phyloP scores from a whole-genome alignment of 2,329 filamentous ascomycete genomes.

The Hypoxylon sp. region DNA sequence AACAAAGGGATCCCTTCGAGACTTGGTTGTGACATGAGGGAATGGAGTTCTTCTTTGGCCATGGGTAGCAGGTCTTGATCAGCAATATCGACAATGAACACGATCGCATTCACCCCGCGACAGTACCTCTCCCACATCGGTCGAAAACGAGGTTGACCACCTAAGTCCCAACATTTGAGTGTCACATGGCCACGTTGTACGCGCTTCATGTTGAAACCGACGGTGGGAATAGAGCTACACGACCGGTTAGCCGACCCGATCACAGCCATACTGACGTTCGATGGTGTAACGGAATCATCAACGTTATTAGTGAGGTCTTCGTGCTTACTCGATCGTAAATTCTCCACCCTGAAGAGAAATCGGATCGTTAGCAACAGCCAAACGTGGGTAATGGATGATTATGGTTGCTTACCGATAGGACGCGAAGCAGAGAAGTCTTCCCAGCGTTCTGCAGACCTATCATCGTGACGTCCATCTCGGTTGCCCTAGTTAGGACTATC shows the following conservation, averaged over 20 bases:
- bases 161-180: slow-evolving; percentile 98
- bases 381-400: slow-evolving; percentile 28
- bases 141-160: slow-evolving; percentile 95
- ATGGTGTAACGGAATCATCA: slow-evolving; percentile 45
- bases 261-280: slow-evolving; percentile 41
- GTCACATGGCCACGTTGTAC: slow-evolving; percentile 98
- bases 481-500: slow-evolving; percentile 76
- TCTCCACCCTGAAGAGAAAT: slow-evolving; percentile 82
- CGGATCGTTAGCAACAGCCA: slow-evolving; percentile 41
- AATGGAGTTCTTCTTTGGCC: slow-evolving; percentile 92
- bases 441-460: slow-evolving; percentile 98
- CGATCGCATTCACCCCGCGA: slow-evolving; percentile 95
- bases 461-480: slow-evolving; percentile 99
- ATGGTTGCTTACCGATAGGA: slow-evolving; percentile 84
- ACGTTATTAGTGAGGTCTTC: slow-evolving; percentile 34
- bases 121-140: slow-evolving; percentile 99
- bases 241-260: slow-evolving; percentile 56
- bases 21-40: slow-evolving; percentile 85
- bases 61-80: slow-evolving; percentile 84
- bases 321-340: slow-evolving; percentile 96
- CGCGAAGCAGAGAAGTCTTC: slow-evolving; percentile 94
- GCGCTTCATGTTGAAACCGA: slow-evolving; percentile 99
- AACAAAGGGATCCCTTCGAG: slow-evolving; percentile 92
- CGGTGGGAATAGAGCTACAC: slow-evolving; percentile 93
- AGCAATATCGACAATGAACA: slow-evolving; percentile 98